Base-by-base conservation (phyloP, 2,329 filamentous ascomycete species). In the Talaromyces funiculosus region DNA sequence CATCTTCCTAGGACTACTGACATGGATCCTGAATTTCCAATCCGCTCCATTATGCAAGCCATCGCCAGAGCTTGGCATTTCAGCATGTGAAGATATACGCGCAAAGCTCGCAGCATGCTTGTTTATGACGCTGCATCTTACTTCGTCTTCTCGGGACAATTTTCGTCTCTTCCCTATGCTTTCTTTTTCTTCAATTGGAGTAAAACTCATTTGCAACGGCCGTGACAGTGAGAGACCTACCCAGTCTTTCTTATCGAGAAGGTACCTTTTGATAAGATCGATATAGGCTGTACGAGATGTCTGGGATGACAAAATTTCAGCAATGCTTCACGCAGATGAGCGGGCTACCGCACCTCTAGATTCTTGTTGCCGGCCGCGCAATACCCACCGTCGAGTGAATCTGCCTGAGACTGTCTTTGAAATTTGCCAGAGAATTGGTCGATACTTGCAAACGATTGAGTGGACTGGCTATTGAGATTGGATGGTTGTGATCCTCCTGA, bases 171-270 rank as follows among this genome's bases (percentile, higher is more conserved):
- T 75, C 9, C 72, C 73, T 62, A 76, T 72, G 18, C 59, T 66
- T 53, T 69, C 67, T 2, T 69, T 62, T 42, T 73, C 72, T 49
- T 72, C 67, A 7, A 61, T 62, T 3, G 68, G 61, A 7, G 64
- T 64, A 55, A 74, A 75, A 20, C 64, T 49, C 18, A 74, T 67
- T n/a, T 69, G 65, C 7, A 76, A 61, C 8, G 75, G 74, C 40
- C 71, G 72, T 10, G 71, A 62, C 4, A 66, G 66, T 9, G 71
- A 70, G 10, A 77, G 63, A 3, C 66, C 67, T n/a, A 70, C 74
- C 75, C 75, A 77, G 59, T 78, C 75, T 5, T 66, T 56, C 45
- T 68, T 68, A 55, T 71, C 61, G 5, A 77, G 70, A 1, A 77
- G 67, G 31, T 67, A 67, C 12, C 64, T 71, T 47, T 73, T 75